Conservation (phyloP, 2,329 filamentous ascomycete genomes). For the Coleophoma eucalyptorum region DNA sequence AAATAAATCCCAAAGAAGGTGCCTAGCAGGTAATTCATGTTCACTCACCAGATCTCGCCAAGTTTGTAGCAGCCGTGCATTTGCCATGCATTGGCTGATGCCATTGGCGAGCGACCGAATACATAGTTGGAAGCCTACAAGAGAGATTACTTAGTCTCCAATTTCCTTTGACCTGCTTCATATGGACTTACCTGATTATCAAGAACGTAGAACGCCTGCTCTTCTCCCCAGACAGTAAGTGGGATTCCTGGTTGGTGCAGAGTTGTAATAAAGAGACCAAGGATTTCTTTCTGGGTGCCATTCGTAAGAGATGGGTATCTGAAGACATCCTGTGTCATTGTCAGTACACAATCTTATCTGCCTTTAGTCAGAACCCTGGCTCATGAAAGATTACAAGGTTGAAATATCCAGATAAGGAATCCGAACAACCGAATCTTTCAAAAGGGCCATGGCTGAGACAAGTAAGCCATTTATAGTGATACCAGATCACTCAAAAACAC, state of each 20-base stretch:
- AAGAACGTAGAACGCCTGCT: conserved; percentile 60
- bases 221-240: conserved; percentile 58
- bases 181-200: conserved; percentile 44
- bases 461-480: no score
- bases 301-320: conserved; percentile 56
- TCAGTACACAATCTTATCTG: no score
- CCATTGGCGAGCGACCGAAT: conserved; percentile 60
- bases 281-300: conserved; percentile 51
- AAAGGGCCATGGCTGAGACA: no score
- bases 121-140: conserved; percentile 53
- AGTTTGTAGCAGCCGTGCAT: conserved; percentile 60
- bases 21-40: no score
- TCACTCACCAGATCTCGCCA: conserved; percentile 38
- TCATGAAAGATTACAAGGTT: no score
- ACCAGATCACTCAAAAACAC: no score
- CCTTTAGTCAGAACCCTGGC: no score
- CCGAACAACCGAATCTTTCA: no score
- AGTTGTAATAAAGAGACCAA: conserved; percentile 55
- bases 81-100: conserved; percentile 57
- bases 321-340: conserved; percentile 45
- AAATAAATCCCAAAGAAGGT: no score
- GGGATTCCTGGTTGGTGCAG: conserved; percentile 58
- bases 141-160: no score
- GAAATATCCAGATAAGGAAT: no score
- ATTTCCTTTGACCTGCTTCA: no score